phyloP scores from a whole-genome alignment of 805 yeast genomes.

The Cyberlindnera maritima region DNA sequence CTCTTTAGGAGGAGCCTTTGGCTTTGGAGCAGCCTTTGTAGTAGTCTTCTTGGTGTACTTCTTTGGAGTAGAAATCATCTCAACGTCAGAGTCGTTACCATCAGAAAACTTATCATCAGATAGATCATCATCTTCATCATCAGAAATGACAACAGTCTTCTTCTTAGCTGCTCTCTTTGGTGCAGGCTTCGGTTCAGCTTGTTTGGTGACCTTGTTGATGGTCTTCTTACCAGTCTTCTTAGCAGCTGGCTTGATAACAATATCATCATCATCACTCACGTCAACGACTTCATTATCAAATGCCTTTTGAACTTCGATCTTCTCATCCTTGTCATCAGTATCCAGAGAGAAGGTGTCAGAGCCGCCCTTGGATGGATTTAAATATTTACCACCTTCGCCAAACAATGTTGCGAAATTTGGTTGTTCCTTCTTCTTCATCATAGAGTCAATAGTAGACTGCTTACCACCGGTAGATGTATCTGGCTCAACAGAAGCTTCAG shows the following conservation, averaged over 20 bases:
- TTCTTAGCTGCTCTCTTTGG: slow-evolving; percentile 7
- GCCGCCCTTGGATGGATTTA: slow-evolving; percentile 22
- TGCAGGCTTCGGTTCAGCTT: slow-evolving; percentile 5
- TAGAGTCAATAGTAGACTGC: slow-evolving; percentile 1
- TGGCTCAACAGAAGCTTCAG: not conserved
- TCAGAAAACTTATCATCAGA: slow-evolving; percentile 12
- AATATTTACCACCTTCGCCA: slow-evolving; percentile 32
- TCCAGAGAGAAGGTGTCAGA: slow-evolving; percentile 3
- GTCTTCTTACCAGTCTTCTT: slow-evolving; percentile 7
- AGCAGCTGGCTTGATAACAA: slow-evolving; percentile 1
- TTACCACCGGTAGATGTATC: too few relatives aligned
- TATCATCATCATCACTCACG: slow-evolving; percentile 10
- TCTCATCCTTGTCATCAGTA: slow-evolving; percentile 8
- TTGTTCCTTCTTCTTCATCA: slow-evolving; percentile 15
- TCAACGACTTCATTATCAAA: slow-evolving; percentile 4
- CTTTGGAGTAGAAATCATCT: slow-evolving; percentile 6
- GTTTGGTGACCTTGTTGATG: slow-evolving; percentile 16
- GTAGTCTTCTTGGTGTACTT: slow-evolving; percentile 11
- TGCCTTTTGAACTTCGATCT: slow-evolving; percentile 1
- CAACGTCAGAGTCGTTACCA: slow-evolving; percentile 7
- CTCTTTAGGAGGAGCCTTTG: slow-evolving; percentile 6
- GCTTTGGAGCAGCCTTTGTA: slow-evolving; percentile 1
- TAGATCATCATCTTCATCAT: slow-evolving; percentile 15
- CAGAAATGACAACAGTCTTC: slow-evolving; percentile 11
- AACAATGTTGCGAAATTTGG: slow-evolving; percentile 34